Conservation (phyloP, 495 filamentous ascomycete species). For the Neurospora cerealis region DNA sequence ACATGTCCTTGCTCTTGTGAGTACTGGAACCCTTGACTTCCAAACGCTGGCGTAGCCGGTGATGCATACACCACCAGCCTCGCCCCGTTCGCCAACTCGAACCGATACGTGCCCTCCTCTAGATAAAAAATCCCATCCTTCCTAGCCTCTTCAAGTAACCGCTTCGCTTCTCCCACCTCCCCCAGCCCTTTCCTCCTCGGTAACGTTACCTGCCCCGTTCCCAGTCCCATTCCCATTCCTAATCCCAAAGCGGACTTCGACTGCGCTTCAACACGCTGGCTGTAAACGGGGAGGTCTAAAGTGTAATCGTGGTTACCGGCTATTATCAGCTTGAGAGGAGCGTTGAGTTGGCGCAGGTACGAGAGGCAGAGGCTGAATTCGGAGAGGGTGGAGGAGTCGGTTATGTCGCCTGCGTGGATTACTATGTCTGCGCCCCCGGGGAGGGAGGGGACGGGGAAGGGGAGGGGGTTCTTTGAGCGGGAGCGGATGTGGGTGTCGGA, state of each 20-base stretch:
- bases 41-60: conserved; percentile 54
- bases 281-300: conserved; percentile 41
- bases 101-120: conserved; percentile 52
- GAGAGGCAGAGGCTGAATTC: conserved; percentile 46
- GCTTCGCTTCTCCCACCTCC: conserved; percentile 3
- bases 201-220: background rate
- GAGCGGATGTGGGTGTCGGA: conserved; percentile 48
- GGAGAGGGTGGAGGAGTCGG: conserved; percentile 44
- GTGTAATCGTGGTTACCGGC: conserved; percentile 74
- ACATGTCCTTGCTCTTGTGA: conserved; percentile 34
- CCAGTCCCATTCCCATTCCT: background rate
- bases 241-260: background rate
- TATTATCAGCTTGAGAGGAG: conserved; percentile 70
- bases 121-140: conserved; percentile 50
- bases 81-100: conserved; percentile 48
- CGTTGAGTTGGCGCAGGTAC: conserved; percentile 45
- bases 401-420: conserved; percentile 69
- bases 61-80: conserved; percentile 56
- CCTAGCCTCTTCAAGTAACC: conserved; percentile 23
- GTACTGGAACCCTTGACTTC: conserved; percentile 57
- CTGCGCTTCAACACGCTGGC: background rate
- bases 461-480: conserved; percentile 13
- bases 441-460: background rate
- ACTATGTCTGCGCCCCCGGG: conserved; percentile 40
- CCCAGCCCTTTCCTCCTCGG: background rate